These are phyloP conservation scores for Myriosclerotinia curreyana DNA, from an alignment of 2,329 filamentous ascomycete genomes.

Conservation along the genomic window DNA sequence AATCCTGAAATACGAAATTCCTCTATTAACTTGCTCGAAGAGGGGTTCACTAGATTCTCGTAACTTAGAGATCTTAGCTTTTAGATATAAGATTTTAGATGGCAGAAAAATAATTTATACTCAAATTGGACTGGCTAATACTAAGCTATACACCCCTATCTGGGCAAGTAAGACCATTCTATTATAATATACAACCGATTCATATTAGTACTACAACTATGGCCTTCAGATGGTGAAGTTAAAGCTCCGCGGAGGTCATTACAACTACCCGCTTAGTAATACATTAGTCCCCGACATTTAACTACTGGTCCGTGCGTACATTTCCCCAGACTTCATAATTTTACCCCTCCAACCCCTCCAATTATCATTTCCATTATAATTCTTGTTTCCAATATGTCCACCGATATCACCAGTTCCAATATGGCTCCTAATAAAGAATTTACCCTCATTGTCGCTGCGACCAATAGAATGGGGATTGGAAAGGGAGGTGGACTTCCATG, in stretches of 20 bases:
- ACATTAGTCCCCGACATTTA: neutral
- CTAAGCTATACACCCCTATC: too few species aligned
- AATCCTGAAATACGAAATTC: too few species aligned
- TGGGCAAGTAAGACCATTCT: too few species aligned
- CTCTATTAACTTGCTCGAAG: too few species aligned
- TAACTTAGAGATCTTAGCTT: too few species aligned
- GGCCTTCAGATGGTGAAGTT: too few species aligned
- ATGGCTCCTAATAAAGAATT: constrained; percentile 49
- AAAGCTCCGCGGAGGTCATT: neutral
- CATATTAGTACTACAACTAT: too few species aligned
- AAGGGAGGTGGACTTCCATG: constrained; percentile 76
- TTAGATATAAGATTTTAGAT: too few species aligned
- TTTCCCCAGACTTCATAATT: constrained; percentile 17
- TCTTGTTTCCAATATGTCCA: constrained; percentile 6
- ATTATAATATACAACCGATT: too few species aligned
- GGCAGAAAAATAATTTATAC: too few species aligned
- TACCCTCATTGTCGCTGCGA: constrained; percentile 92
- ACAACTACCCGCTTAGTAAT: constrained; percentile 9
- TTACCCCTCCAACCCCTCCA: constrained; percentile 12
- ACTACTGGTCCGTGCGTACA: constrained; percentile 1
- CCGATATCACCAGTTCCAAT: neutral
- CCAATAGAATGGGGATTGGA: constrained; percentile 86
- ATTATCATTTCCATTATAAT: neutral
- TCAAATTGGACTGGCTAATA: too few species aligned
- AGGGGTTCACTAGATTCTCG: too few species aligned